Evolutionary conservation across 2,329 filamentous ascomycete species (phyloP).

Genomic region (Aspergillus proliferans): DNA sequence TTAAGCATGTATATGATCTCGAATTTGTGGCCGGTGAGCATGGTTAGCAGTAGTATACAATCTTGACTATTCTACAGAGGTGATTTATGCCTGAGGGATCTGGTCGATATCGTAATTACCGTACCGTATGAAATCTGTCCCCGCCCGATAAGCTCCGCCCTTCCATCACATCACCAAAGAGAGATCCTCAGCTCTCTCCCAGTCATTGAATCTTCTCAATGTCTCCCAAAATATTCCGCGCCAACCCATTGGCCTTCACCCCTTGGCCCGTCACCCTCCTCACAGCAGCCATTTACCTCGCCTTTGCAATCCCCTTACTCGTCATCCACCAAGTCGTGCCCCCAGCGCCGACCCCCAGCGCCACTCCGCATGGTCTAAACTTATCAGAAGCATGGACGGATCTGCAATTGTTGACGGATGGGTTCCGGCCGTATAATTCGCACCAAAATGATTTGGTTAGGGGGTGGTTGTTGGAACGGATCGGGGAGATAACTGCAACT

Average conservation of each 20-base stretch:
- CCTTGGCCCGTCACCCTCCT: slow-evolving; percentile 77
- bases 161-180: neutral
- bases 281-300: slow-evolving; percentile 68
- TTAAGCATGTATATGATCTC: slow-evolving; percentile 2
- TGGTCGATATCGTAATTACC: neutral
- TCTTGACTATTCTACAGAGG: neutral
- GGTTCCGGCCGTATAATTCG: slow-evolving; percentile 86
- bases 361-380: slow-evolving; percentile 61
- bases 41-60: slow-evolving; percentile 5
- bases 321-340: slow-evolving; percentile 73
- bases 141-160: no score
- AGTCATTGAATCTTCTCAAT: neutral
- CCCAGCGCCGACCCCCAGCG: slow-evolving; percentile 51
- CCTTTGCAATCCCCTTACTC: slow-evolving; percentile 65
- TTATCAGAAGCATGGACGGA: slow-evolving; percentile 82
- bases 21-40: slow-evolving; percentile 3
- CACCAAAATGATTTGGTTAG: slow-evolving; percentile 74
- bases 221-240: slow-evolving; percentile 12
- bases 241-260: slow-evolving; percentile 63
- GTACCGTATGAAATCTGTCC: neutral
- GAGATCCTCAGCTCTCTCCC: neutral
- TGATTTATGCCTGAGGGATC: neutral
- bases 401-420: slow-evolving; percentile 65
- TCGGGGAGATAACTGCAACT: slow-evolving; percentile 61
- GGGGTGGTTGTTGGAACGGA: slow-evolving; percentile 65